Conservation (phyloP, 2,329 filamentous ascomycete genomes). For the Fusarium sp. region DNA sequence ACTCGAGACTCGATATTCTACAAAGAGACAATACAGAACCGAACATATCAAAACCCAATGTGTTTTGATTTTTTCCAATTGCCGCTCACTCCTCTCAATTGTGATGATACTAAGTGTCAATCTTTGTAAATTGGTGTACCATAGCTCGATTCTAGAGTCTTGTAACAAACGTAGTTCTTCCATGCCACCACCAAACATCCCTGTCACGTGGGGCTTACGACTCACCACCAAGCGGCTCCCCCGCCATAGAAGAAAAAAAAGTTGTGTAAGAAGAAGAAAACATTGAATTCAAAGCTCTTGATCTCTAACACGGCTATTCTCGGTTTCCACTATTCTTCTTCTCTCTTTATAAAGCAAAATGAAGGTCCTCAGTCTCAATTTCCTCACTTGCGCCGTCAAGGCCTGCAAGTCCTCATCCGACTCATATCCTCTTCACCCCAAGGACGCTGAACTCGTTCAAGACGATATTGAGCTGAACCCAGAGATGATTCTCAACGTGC, state of each 20-base stretch:
- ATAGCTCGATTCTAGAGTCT: not conserved
- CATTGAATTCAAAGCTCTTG: slow-evolving; percentile 10
- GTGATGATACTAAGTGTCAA: slow-evolving; percentile 3
- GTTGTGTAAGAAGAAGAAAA: slow-evolving; percentile 49
- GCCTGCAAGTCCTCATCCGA: slow-evolving; percentile 84
- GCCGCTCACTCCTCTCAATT: not conserved
- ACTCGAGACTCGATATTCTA: slow-evolving; percentile 7
- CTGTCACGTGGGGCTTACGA: slow-evolving; percentile 51
- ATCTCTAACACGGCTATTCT: not conserved
- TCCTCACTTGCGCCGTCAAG: slow-evolving; percentile 96
- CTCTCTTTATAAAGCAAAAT: slow-evolving; percentile 61
- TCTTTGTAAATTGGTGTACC: not conserved
- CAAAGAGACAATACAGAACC: slow-evolving; percentile 32
- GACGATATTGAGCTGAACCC: slow-evolving; percentile 87
- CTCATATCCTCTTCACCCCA: slow-evolving; percentile 92
- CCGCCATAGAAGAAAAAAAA: slow-evolving; percentile 48
- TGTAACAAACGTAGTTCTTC: slow-evolving; percentile 5
- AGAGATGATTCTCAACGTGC: slow-evolving; percentile 83
- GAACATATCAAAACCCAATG: slow-evolving; percentile 11
- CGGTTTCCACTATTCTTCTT: not conserved
- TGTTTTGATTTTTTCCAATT: not conserved
- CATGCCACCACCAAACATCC: slow-evolving; percentile 12
- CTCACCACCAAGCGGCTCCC: slow-evolving; percentile 30
- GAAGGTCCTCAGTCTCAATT: slow-evolving; percentile 97
- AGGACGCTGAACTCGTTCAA: slow-evolving; percentile 90